Conservation (phyloP, 1,139 yeast species). For the Candida sojae region DNA sequence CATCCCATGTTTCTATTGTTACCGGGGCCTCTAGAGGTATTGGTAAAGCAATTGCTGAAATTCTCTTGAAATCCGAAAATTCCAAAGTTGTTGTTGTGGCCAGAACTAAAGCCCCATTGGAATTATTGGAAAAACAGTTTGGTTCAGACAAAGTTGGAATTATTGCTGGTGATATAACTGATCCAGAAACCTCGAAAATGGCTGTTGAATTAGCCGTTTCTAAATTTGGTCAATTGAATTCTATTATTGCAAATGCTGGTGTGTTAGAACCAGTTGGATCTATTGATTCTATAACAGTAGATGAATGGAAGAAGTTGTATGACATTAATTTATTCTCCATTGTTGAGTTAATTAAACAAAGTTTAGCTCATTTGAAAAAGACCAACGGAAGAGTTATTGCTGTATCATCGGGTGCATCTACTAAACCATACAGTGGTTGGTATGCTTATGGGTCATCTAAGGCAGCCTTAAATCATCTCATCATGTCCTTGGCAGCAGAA, state of each 20-base stretch:
- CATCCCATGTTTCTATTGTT: conserved; percentile 33
- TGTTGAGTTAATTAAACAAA: conserved; percentile 56
- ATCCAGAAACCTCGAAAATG: conserved; percentile 29
- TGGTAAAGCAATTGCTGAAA: conserved; percentile 69
- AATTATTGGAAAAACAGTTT: conserved; percentile 41
- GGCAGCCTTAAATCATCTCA: conserved; percentile 83
- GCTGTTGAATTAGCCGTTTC: conserved; percentile 51
- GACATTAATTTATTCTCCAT: conserved; percentile 82
- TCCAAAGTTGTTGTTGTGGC: conserved; percentile 72
- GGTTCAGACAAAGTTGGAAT: conserved; percentile 54
- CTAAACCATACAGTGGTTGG: conserved; percentile 68
- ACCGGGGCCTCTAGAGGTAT: conserved; percentile 77
- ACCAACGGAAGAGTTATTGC: conserved; percentile 64
- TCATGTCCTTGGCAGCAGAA: conserved; percentile 65
- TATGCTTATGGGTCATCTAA: conserved; percentile 88
- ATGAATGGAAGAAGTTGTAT: conserved; percentile 63
- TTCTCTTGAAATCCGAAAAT: conserved; percentile 40
- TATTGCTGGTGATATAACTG: conserved; percentile 70
- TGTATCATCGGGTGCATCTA: conserved; percentile 87
- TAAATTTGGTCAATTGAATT: conserved; percentile 63
- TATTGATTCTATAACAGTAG: conserved; percentile 50
- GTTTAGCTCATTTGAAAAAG: conserved; percentile 61
- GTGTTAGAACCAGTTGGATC: conserved; percentile 75
- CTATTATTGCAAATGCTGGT: conserved; percentile 87
- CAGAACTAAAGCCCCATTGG: conserved; percentile 54